Base-by-base conservation (phyloP, 352 stramenopile genomes). In the Phytophthora rubi region DNA sequence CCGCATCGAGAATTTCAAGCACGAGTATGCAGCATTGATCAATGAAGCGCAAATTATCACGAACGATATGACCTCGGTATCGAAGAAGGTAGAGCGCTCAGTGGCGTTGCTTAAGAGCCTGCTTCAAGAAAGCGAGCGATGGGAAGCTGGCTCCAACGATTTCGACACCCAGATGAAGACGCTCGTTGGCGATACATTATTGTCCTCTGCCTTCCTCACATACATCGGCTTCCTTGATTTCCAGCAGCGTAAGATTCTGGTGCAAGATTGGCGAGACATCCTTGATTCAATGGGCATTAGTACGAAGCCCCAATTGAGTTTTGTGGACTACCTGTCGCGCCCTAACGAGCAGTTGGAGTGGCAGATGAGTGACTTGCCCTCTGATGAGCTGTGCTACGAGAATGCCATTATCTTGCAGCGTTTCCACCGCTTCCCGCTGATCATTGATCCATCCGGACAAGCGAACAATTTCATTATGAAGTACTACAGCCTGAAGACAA, bases 181-280 rank as follows among this genome's bases (percentile, higher is more conserved):
- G 21, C 83, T 99, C 15, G 93, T 99, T 26, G 98, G 98, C 18
- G 98, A 99, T 80, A 98, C 92, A 49, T 83, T 99, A 15, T 65
- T 99, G 16, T 95, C 92, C 39, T 97, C 97, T 51, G 97, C 95
- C 0, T 99, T 99, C 68, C 80, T 99, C 7, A 99, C 98, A 12
- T 99, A 99, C 76, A 90, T 95, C 28, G 97, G 98, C 18, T 99
- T 99, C 68, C 98, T 99, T 62, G 97, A 99, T 79, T 99, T 99
- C 76, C 97, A 98, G 67, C 95, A 97, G 65, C 91, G 98, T 47
- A 95, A 92, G 62, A 86, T 92, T 47, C 86, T 99, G 53, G 83
- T 99, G 28, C 82, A 95, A 49, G 88, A 98, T 70, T 99, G 98
- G 98, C 87, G 94, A 33, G 90, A 98, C 59, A 85, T 98, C 12